phyloP scores from a whole-genome alignment of 805 yeast species.

The Wickerhamiella alocasiicola region DNA sequence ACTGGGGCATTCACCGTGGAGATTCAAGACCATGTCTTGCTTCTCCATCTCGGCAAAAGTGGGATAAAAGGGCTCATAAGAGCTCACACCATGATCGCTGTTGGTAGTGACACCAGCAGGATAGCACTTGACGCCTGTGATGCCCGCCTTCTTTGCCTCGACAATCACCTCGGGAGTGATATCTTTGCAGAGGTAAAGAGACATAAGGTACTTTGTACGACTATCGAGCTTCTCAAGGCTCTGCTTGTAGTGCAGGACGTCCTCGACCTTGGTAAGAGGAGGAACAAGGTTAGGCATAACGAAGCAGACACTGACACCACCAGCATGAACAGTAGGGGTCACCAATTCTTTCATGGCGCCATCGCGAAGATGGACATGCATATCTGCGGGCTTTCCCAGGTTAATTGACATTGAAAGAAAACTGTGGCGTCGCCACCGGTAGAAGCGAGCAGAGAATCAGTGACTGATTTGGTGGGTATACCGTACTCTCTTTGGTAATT shows the following conservation, averaged over 20 bases:
- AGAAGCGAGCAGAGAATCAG: too few species aligned
- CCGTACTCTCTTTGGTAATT: too few species aligned
- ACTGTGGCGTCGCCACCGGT: too few species aligned
- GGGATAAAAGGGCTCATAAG: constrained; percentile 79
- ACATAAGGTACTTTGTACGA: constrained; percentile 79
- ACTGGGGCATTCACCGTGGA: constrained; percentile 93
- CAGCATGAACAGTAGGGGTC: constrained; percentile 78
- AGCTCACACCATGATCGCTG: constrained; percentile 81
- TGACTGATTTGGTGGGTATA: too few species aligned
- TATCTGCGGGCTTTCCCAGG: constrained; percentile 41
- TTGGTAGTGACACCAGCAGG: constrained; percentile 99
- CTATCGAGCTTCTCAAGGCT: constrained; percentile 58
- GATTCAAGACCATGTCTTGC: constrained; percentile 62
- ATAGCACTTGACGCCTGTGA: constrained; percentile 87
- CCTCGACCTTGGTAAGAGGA: constrained; percentile 68
- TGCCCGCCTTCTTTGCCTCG: constrained; percentile 57
- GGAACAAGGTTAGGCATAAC: constrained; percentile 96
- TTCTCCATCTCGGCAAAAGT: constrained; percentile 80
- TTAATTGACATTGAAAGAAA: constrained; percentile 15
- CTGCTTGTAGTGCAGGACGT: constrained; percentile 57
- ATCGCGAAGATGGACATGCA: constrained; percentile 93
- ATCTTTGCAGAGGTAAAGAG: constrained; percentile 65
- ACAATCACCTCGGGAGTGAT: constrained; percentile 78
- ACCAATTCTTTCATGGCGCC: constrained; percentile 86
- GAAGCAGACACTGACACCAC: constrained; percentile 85